phyloP scores from a whole-genome alignment of 1,139 yeast genomes.

The Zygosaccharomyces pseudobailii region DNA sequence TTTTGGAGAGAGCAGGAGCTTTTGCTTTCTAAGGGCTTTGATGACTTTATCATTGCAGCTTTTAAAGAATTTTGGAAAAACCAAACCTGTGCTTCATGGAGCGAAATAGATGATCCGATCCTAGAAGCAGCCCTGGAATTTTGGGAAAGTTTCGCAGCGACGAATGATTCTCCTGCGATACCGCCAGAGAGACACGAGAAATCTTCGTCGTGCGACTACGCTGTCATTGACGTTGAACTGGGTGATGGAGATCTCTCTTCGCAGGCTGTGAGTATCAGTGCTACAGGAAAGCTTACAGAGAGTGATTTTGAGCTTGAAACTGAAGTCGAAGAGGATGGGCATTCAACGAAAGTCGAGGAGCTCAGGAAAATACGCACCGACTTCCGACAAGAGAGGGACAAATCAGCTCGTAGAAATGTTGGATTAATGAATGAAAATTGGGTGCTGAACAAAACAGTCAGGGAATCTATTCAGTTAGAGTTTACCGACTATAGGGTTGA shows the following conservation, averaged over 20 bases:
- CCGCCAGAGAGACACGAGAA: neutral
- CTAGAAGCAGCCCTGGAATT: neutral
- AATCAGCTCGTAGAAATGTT: neutral
- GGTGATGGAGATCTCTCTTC: neutral
- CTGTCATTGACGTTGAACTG: too few species aligned
- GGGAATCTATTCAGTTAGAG: neutral
- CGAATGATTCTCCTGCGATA: neutral
- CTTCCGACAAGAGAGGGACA: neutral
- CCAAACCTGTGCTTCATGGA: neutral
- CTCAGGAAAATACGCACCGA: neutral
- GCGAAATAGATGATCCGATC: neutral
- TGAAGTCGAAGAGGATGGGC: neutral
- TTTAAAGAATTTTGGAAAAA: neutral
- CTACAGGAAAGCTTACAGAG: neutral
- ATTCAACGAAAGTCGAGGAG: neutral
- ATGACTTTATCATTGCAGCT: neutral
- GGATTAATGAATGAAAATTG: neutral
- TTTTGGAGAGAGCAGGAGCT: neutral
- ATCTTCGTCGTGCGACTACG: neutral
- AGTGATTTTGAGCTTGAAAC: neutral
- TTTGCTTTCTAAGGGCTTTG: neutral
- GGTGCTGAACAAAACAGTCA: neutral
- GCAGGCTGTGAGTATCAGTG: neutral
- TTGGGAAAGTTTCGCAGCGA: neutral
- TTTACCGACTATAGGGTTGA: neutral